phyloP scores from a whole-genome alignment of 1,284 basidiomycete genomes.

The Tilletia caries region DNA sequence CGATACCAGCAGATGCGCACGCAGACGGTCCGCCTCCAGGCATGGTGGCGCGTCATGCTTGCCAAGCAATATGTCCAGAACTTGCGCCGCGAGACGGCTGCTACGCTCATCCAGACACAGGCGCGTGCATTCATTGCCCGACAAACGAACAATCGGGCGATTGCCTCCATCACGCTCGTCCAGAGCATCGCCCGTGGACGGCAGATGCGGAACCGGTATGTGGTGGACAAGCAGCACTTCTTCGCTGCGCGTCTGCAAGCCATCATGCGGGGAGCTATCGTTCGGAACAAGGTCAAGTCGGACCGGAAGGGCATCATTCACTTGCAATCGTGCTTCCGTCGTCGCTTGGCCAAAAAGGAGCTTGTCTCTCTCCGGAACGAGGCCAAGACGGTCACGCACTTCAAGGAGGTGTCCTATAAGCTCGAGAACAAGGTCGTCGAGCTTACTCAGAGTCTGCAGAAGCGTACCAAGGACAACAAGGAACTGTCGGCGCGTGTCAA shows the following conservation, averaged over 20 bases:
- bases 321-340: conserved; percentile 86
- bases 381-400: conserved; percentile 93
- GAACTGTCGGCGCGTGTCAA: conserved; percentile 71
- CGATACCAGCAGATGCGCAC: conserved; percentile 70
- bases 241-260: conserved; percentile 78
- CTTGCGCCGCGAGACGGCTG: conserved; percentile 72
- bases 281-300: conserved; percentile 63
- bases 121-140: conserved; percentile 73
- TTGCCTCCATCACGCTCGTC: conserved; percentile 67
- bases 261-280: conserved; percentile 74
- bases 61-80: conserved; percentile 70
- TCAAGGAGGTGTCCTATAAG: conserved; percentile 97
- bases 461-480: conserved; percentile 86
- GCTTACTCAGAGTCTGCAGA: conserved; percentile 92
- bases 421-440: conserved; percentile 99
- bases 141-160: conserved; percentile 66
- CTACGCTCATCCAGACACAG: conserved; percentile 71
- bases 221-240: conserved; percentile 63
- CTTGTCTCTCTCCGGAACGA: conserved; percentile 79
- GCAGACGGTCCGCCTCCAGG: conserved; percentile 77
- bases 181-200: conserved; percentile 81
- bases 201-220: conserved; percentile 68
- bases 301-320: conserved; percentile 76
- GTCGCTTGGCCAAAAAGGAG: conserved; percentile 80
- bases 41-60: conserved; percentile 83